Evolutionary conservation across 2,329 filamentous ascomycete species (phyloP).

Genomic region (Colletotrichum spaethianum): DNA sequence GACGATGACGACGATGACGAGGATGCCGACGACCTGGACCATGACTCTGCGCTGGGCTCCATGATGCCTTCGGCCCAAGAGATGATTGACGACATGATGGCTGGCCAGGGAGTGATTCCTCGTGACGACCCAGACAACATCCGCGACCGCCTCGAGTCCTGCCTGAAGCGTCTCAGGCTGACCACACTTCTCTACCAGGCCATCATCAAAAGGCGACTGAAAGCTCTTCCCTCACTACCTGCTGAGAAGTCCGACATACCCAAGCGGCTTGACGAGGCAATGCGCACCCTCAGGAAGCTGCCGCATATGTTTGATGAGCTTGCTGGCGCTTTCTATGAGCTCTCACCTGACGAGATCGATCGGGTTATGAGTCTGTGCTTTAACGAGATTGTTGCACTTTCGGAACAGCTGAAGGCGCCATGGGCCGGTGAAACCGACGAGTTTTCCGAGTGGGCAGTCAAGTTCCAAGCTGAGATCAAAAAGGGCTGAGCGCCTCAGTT

Average conservation of each 20-base stretch:
- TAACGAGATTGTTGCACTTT: slow-evolving; percentile 69
- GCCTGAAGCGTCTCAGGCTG: slow-evolving; percentile 76
- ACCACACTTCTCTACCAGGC: slow-evolving; percentile 79
- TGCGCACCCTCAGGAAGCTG: slow-evolving; percentile 70
- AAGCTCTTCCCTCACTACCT: slow-evolving; percentile 65
- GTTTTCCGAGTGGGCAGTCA: slow-evolving; percentile 82
- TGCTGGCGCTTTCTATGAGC: slow-evolving; percentile 79
- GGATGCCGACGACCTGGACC: slow-evolving; percentile 56
- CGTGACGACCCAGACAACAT: slow-evolving; percentile 75
- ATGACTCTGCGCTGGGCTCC: slow-evolving; percentile 54
- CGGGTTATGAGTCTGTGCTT: slow-evolving; percentile 72
- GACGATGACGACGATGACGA: slow-evolving; percentile 68
- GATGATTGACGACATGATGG: slow-evolving; percentile 79
- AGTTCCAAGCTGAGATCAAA: slow-evolving; percentile 68
- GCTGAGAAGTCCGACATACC: slow-evolving; percentile 50
- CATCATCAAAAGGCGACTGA: slow-evolving; percentile 78
- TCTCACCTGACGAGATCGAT: slow-evolving; percentile 73
- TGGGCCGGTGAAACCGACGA: slow-evolving; percentile 80
- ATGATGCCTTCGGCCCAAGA: slow-evolving; percentile 62
- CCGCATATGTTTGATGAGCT: slow-evolving; percentile 80
- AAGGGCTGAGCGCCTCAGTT: slow-evolving; percentile 49
- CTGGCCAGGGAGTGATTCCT: slow-evolving; percentile 72
- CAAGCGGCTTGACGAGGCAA: slow-evolving; percentile 67
- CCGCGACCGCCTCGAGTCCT: slow-evolving; percentile 74
- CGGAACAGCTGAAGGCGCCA: slow-evolving; percentile 67